Base-by-base conservation (phyloP, 768 basidiomycete species). In the Mycena rebaudengoi region DNA sequence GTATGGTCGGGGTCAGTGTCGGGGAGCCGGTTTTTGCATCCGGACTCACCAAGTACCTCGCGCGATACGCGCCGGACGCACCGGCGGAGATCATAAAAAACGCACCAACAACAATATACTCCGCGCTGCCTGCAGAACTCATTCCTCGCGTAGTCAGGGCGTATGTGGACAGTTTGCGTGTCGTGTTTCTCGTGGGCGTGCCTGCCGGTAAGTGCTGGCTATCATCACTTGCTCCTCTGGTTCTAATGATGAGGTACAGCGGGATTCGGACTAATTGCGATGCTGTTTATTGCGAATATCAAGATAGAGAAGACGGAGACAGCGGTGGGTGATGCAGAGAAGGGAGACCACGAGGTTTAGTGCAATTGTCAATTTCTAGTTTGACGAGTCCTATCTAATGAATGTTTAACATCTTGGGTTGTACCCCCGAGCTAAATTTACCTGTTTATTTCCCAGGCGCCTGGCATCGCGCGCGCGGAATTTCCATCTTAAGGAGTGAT, bases 21-120 rank as follows among this genome's bases (percentile, higher is more conserved):
- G 67, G 68, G 13, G 68, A 65, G 23, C 46, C 68, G 2, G 56
- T 67, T 0, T 69, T 70, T 39, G 43, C 64, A 3, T 33, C 65
- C 6, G 52, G 56, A 25, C 58, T 69, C 26, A 39, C 65, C 8
- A 40, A 53, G 11, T 39, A 60, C 39, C 64, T 70, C 3, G 40
- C 32, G 5, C 48, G 21, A 12, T 70, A 65, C 40, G 69, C 67
- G 11, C 69, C 69, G 32, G 35, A 56, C 51, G 69, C 62, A 7
- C 64, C 63, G 0, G 51, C 60, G 4, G 40, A 62, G 7, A 32
- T 67, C 50, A 59, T 45, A 12, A 59, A 49, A 21, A 48, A 67
- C 43, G 56, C 59, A 1, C 66, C 66, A 14, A 64, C 62, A 1
- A 45, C 66, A 35, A 65, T 70, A 35, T 65, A 69, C 48, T 49